Base-by-base conservation (phyloP, 176 grass and related monocot species). In the Oryza coarctata region DNA sequence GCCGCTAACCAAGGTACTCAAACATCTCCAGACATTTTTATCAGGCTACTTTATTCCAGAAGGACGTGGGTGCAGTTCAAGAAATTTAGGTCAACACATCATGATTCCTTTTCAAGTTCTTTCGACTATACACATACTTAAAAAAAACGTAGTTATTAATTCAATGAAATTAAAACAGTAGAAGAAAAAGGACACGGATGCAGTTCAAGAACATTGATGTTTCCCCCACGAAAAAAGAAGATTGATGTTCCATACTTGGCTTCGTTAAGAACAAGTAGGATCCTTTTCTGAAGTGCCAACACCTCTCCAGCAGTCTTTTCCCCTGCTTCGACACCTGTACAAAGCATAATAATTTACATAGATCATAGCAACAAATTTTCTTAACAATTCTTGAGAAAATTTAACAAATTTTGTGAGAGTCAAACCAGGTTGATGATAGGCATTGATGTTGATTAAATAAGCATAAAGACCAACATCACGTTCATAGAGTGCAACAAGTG, bases 301-400 rank as follows among this genome's bases (percentile, higher is more conserved):
- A 99, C 97, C 88, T 99, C 93, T 52, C 89, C 97, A 25, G 97
- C 97, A 78, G 97, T 93, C 77, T 90, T 99, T 84, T 99, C 96
- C 68, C 97, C 97, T 66, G 97, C 97, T 85, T 99, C 97, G 57
- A 99, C 97, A 76, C 97, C 97, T 99, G 80, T 69, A 72, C 22
- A 77, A 35, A 31, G 60, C 65, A 90, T 79, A 55, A 22, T 44
- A 15, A n/a, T 3, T 22, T 44, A 79, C 41, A 62, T 87, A 78
- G 63, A 79, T 64, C 30, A 82, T 77, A 71, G 74, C 4, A 63
- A 76, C 2, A 40, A 9, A 5, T 82, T 63, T n/a, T 75, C 34
- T 3, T 27, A 27, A 79, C 44, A 13, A 9, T 80, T 68, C 55
- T 11, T 70, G 25, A 80, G 17, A 34, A 67, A 67, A 7, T 84